These are phyloP conservation scores for Amylostereum chailletii DNA, from an alignment of 1,284 basidiomycete genomes.

Conservation along the genomic window DNA sequence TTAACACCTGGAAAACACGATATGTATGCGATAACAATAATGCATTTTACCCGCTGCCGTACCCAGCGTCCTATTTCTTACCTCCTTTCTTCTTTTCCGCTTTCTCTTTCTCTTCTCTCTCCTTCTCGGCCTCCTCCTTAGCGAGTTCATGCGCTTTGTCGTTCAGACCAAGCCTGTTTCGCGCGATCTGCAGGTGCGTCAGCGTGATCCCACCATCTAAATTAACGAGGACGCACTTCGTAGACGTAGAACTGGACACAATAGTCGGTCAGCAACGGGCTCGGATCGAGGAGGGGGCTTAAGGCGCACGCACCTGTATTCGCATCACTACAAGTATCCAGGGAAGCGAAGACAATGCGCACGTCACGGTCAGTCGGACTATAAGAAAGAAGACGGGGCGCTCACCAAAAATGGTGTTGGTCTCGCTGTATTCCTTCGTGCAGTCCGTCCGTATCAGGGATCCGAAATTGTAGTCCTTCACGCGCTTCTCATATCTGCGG, in stretches of 20 bases:
- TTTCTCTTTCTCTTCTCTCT: constrained; percentile 44
- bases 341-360: background rate
- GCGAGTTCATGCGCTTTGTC: constrained; percentile 80
- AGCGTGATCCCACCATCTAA: constrained; percentile 4
- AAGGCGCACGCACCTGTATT: constrained; percentile 48
- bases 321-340: constrained; percentile 45
- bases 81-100: constrained; percentile 27
- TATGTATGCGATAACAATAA: too few species aligned
- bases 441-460: constrained; percentile 86
- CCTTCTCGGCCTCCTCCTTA: constrained; percentile 61
- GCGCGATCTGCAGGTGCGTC: constrained; percentile 57
- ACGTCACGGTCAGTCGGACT: constrained; percentile 6
- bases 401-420: constrained; percentile 91
- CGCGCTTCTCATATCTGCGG: constrained; percentile 70
- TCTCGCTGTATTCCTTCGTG: constrained; percentile 80
- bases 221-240: constrained; percentile 44
- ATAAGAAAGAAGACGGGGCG: constrained; percentile 6
- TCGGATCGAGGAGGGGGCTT: background rate
- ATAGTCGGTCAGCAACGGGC: background rate
- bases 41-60: too few species aligned
- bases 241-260: constrained; percentile 78
- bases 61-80: constrained; percentile 22
- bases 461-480: constrained; percentile 97
- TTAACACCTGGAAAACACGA: too few species aligned
- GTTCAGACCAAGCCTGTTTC: constrained; percentile 90